Evolutionary conservation across 1,284 basidiomycete genomes (phyloP).

Genomic region (Veloporphyrellus conicus): DNA sequence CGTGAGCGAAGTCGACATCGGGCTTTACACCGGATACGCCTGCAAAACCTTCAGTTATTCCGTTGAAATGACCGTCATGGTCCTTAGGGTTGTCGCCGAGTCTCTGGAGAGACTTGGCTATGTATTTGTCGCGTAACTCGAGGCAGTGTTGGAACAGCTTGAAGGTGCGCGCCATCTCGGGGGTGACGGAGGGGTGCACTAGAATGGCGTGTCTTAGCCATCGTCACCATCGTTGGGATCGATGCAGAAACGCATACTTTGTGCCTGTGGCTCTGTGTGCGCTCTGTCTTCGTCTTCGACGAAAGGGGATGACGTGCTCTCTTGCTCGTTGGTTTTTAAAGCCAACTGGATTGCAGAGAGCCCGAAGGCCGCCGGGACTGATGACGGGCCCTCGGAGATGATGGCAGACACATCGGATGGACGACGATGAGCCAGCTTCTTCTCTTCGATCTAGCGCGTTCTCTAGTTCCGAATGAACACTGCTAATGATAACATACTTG

Average conservation of each 20-base stretch:
- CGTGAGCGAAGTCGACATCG: conserved; percentile 45
- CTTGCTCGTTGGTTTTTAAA: conserved; percentile 22
- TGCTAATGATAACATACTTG: conserved; percentile 48
- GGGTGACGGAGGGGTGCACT: conserved; percentile 41
- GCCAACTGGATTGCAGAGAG: conserved; percentile 38
- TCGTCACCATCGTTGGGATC: conserved; percentile 1
- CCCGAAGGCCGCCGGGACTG: conserved; percentile 39
- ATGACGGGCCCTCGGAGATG: conserved; percentile 40
- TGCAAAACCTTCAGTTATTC: conserved; percentile 53
- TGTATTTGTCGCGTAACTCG: conserved; percentile 89
- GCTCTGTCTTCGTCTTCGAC: conserved; percentile 42
- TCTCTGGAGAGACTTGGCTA: conserved; percentile 76
- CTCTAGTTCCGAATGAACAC: conserved; percentile 3
- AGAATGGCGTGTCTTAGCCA: conserved; percentile 13
- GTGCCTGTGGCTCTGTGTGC: conserved; percentile 27
- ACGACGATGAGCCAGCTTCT: conserved; percentile 59
- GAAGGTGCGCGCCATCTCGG: conserved; percentile 55
- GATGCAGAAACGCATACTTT: conserved; percentile 14
- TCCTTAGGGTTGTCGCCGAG: conserved; percentile 90
- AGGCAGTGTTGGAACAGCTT: conserved; percentile 75
- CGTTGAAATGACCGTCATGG: conserved; percentile 72
- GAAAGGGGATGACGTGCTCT: conserved; percentile 25
- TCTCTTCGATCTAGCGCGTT: conserved; percentile 61
- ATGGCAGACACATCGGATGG: conserved; percentile 35
- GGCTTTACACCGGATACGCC: conserved; percentile 68